phyloP scores from a whole-genome alignment of 164 flowering plant genomes.

The Chloranthus sessilifolius region DNA sequence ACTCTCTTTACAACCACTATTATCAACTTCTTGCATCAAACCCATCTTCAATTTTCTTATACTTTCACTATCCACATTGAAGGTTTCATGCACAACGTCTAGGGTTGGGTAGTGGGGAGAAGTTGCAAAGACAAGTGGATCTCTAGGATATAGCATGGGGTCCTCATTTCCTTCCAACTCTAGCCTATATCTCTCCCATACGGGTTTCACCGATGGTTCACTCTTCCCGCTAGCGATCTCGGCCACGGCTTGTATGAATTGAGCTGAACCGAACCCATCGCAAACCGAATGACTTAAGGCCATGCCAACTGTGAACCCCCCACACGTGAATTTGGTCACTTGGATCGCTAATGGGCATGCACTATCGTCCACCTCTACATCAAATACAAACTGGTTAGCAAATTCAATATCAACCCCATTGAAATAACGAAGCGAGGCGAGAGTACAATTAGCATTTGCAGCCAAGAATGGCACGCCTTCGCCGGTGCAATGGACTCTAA shows the following conservation, averaged over 20 bases:
- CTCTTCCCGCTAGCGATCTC: constrained; percentile 21
- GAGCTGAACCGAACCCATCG: constrained; percentile 32
- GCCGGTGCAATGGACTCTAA: constrained; percentile 16
- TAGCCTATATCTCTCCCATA: constrained; percentile 27
- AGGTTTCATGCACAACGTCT: constrained; percentile 20
- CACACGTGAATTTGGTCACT: constrained; percentile 30
- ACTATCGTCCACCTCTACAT: constrained; percentile 3
- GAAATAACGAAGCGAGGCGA: constrained; percentile 20
- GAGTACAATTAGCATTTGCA: constrained; percentile 20
- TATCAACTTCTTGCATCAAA: constrained; percentile 14
- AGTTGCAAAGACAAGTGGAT: constrained; percentile 10
- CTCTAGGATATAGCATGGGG: constrained; percentile 1
- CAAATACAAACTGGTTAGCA: constrained; percentile 10
- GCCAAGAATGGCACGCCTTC: constrained; percentile 26
- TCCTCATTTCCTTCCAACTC: not conserved
- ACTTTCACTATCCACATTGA: constrained; percentile 12
- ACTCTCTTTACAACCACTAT: not conserved
- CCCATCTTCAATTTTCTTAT: constrained; percentile 18
- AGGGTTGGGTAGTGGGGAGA: constrained; percentile 21
- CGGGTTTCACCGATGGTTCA: constrained; percentile 22
- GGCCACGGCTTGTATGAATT: constrained; percentile 21
- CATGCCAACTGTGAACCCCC: constrained; percentile 29
- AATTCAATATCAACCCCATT: constrained; percentile 15
- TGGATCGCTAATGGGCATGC: constrained; percentile 21
- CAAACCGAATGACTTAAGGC: constrained; percentile 28